Evolutionary conservation across 1,284 basidiomycete genomes (phyloP).

Genomic region (Xerocomus nothofagi): DNA sequence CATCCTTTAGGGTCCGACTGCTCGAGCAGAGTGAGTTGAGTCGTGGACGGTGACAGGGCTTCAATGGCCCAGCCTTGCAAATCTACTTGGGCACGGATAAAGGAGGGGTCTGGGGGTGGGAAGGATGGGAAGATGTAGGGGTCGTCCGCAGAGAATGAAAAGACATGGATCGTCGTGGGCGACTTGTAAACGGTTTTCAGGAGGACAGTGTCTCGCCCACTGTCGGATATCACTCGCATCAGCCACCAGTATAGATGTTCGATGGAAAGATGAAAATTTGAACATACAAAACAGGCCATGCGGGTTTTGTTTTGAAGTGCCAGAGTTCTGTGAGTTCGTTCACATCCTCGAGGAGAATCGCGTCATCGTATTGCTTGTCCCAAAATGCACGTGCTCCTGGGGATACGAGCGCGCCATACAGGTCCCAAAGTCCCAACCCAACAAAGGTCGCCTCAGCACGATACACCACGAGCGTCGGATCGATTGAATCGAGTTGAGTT

Average conservation of each 20-base stretch:
- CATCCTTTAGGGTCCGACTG: constrained; percentile 98
- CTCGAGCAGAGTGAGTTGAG: constrained; percentile 91
- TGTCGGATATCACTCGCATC: constrained; percentile 34
- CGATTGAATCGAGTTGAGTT: constrained; percentile 95
- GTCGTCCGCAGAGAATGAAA: constrained; percentile 94
- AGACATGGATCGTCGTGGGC: constrained; percentile 91
- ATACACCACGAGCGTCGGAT: constrained; percentile 95
- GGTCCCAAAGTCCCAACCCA: constrained; percentile 93
- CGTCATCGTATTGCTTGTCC: constrained; percentile 92
- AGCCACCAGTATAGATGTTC: constrained; percentile 7
- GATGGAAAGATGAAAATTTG: not conserved
- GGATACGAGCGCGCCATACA: constrained; percentile 86
- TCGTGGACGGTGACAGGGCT: constrained; percentile 92
- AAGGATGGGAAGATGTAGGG: constrained; percentile 81
- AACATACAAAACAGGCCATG: constrained; percentile 88
- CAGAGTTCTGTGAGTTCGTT: constrained; percentile 91
- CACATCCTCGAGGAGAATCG: constrained; percentile 83
- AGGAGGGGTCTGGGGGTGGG: constrained; percentile 68
- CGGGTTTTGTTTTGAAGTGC: constrained; percentile 86
- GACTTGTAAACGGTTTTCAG: constrained; percentile 98
- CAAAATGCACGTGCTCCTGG: constrained; percentile 82
- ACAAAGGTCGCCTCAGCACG: constrained; percentile 98
- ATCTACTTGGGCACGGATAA: constrained; percentile 93
- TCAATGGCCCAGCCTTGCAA: constrained; percentile 98
- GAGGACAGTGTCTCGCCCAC: constrained; percentile 87